Percentiles rank a stretch among this genome's conserved stretches.
These are phyloP conservation scores for Colletotrichum filicis DNA, from an alignment of 2,329 filamentous ascomycete species.

Conservation along the genomic window DNA sequence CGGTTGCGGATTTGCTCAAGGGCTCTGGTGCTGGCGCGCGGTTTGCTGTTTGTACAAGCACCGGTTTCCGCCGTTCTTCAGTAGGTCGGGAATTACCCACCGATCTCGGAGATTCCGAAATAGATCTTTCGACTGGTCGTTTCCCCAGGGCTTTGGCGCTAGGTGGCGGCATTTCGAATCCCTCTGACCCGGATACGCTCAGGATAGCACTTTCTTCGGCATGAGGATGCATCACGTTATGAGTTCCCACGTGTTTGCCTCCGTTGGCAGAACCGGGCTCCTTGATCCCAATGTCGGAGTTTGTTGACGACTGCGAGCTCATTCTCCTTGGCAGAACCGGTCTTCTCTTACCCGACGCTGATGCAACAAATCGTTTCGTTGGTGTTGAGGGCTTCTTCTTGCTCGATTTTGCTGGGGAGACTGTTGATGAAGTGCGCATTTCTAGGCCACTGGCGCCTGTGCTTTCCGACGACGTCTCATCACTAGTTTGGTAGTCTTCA, in stretches of 20 bases:
- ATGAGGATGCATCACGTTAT: conserved; percentile 42
- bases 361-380: conserved; percentile 56
- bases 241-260: conserved; percentile 38
- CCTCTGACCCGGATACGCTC: conserved; percentile 13
- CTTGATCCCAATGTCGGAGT: conserved; percentile 46
- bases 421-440: conserved; percentile 39
- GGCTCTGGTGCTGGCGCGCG: conserved; percentile 18
- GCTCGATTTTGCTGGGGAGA: conserved; percentile 40
- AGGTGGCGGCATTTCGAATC: conserved; percentile 10
- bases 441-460: conserved; percentile 47
- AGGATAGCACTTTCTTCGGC: conserved; percentile 38
- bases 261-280: conserved; percentile 42
- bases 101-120: conserved; percentile 2
- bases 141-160: conserved; percentile 63
- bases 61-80: conserved; percentile 18
- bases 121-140: conserved; percentile 45
- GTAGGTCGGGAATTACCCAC: conserved; percentile 15
- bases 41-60: conserved; percentile 11
- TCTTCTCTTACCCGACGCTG: conserved; percentile 55
- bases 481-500: conserved; percentile 47
- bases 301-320: conserved; percentile 59
- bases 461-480: conserved; percentile 54
- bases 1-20: conserved; percentile 16
- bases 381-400: conserved; percentile 42
- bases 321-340: conserved; percentile 57